phyloP scores from a whole-genome alignment of 2,329 filamentous ascomycete genomes.

The Trichoderma lentiforme region DNA sequence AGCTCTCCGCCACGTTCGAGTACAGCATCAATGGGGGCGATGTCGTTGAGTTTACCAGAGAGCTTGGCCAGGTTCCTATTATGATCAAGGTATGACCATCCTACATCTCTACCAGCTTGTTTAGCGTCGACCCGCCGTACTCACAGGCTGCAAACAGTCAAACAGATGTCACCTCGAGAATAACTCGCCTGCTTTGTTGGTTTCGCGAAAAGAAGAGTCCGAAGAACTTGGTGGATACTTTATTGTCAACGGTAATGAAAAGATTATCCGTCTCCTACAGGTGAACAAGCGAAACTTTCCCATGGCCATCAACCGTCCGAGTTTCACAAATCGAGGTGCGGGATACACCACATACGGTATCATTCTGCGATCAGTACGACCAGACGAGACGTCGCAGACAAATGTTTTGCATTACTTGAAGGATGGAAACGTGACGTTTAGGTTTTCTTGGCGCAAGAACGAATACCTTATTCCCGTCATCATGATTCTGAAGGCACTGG shows the following conservation, averaged over 20 bases:
- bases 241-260: conserved; percentile 95
- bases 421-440: conserved; percentile 94
- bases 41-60: conserved; percentile 75
- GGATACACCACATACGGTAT: conserved; percentile 89
- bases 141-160: conserved; percentile 51
- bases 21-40: conserved; percentile 85
- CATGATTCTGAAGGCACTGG: conserved; percentile 93
- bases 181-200: conserved; percentile 76
- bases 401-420: conserved; percentile 94
- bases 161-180: conserved; percentile 88
- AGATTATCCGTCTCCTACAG: conserved; percentile 88
- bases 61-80: conserved; percentile 84
- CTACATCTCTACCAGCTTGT: not conserved
- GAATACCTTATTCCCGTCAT: conserved; percentile 94
- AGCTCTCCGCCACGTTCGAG: conserved; percentile 77
- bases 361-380: conserved; percentile 84
- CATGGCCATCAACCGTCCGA: conserved; percentile 87
- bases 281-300: conserved; percentile 91
- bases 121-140: not conserved
- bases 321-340: conserved; percentile 82
- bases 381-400: conserved; percentile 97
- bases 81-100: conserved; percentile 73
- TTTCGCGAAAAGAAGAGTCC: conserved; percentile 86
- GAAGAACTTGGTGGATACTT: conserved; percentile 97
- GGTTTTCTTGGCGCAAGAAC: conserved; percentile 96